Evolutionary conservation across 495 filamentous ascomycete genomes (phyloP), one percentile per base, ranked within the genome.

Genomic region (Hypomontagnella monticulosa): DNA sequence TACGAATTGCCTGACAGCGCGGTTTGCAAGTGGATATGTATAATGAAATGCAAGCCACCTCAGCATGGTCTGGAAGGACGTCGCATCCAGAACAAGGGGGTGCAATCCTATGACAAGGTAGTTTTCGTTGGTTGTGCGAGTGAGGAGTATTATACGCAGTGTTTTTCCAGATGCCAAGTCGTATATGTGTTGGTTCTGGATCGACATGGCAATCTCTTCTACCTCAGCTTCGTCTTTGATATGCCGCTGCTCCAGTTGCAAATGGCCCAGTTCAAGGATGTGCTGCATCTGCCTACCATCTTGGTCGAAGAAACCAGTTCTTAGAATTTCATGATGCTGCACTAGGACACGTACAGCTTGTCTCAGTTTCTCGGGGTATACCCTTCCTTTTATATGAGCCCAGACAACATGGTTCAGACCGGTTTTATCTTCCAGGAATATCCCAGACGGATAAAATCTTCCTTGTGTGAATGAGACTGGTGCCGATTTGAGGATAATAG

Each of bases 311-410:
- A 82, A 83, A 32, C 66, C 71, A 0, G 80, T 83, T 0, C 80
- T 63, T 0, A 80, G 34, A 0, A 76, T 58, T 57, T 84, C 80
- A 44, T 84, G 81, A 5, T 71, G 71, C 5, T 71, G 50, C 0
- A 43, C 69, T 4, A 78, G 63, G 1, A 38, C 4, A 2, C 63
- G 37, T 1, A 80, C 37, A 4, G 80, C 79, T 3, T 40, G 33
- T 0, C 67, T 44, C 6, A 83, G 62, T 1, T 41, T 19, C 0
- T 12, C 20, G 12, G 66, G 23, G 7, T 70, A 20, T 5, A 77
- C 40, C 0, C 19, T 32, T 14, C 80, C 80, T 6, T 46, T 48
- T 4, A 81, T 14, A 5, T 66, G 44, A 42, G 61, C 63, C 3
- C 56, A 37, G 3, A 65, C 47, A 8, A 73, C 66, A 6, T 79